A percentile compares a stretch with the other conserved stretches of the same genome.
phyloP scores from a whole-genome alignment of 768 basidiomycete genomes.

The Tulasnella sp. region DNA sequence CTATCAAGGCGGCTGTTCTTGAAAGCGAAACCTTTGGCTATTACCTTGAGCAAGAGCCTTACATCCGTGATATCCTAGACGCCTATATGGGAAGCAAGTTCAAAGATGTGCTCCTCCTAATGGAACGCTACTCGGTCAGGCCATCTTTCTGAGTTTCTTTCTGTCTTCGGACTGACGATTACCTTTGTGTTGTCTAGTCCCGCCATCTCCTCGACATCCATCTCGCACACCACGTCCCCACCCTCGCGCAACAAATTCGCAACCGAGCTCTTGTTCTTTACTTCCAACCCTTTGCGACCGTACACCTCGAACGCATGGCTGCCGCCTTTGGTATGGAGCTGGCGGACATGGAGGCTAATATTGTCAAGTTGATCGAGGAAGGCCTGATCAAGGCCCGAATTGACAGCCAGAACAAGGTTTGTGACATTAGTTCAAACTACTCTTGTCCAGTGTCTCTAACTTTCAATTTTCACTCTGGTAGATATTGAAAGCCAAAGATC shows the following conservation, averaged over 20 bases:
- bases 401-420: slow-evolving; percentile 84
- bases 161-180: slow-evolving; percentile 24
- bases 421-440: slow-evolving; percentile 10
- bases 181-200: slow-evolving; percentile 44
- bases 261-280: slow-evolving; percentile 79
- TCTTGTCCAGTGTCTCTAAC: neutral
- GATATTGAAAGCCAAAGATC: slow-evolving; percentile 77
- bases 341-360: slow-evolving; percentile 64
- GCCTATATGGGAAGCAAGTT: slow-evolving; percentile 85
- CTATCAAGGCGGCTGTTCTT: slow-evolving; percentile 58
- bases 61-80: slow-evolving; percentile 79
- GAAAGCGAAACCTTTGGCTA: slow-evolving; percentile 66
- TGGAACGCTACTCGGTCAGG: slow-evolving; percentile 65
- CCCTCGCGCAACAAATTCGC: slow-evolving; percentile 64
- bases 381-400: slow-evolving; percentile 78
- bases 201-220: slow-evolving; percentile 76
- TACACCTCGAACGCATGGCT: slow-evolving; percentile 80
- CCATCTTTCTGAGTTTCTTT: neutral
- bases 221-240: slow-evolving; percentile 60
- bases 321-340: slow-evolving; percentile 78
- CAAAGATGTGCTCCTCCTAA: slow-evolving; percentile 70
- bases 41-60: slow-evolving; percentile 83
- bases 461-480: slow-evolving; percentile 33
- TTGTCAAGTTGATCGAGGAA: slow-evolving; percentile 71
- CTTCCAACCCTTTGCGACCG: slow-evolving; percentile 84